Conservation (phyloP, 495 filamentous ascomycete genomes). For the Xanthoparmelia taractica region DNA sequence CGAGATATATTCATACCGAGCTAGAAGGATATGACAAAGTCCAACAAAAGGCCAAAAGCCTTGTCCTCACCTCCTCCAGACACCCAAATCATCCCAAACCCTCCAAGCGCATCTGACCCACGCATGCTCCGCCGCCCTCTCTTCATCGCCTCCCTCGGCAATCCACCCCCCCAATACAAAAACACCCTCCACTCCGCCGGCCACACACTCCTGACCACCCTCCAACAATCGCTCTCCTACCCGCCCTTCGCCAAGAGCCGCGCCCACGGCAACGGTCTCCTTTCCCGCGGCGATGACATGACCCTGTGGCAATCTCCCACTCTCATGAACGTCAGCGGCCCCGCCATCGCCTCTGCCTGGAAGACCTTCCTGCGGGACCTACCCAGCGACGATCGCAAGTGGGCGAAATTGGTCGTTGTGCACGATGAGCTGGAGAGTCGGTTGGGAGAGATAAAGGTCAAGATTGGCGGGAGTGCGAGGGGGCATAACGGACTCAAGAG, state of each 20-base stretch:
- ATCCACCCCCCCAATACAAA: conserved; percentile 52
- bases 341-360: conserved; percentile 39
- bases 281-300: conserved; percentile 45
- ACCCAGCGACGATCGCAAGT: conserved; percentile 26
- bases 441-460: conserved; percentile 57
- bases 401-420: conserved; percentile 56
- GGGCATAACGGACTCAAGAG: conserved; percentile 81
- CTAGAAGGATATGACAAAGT: neutral
- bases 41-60: neutral
- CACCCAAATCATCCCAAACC: neutral
- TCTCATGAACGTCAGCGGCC: conserved; percentile 68
- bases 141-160: conserved; percentile 68
- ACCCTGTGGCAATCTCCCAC: conserved; percentile 61
- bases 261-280: conserved; percentile 35
- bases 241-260: conserved; percentile 40
- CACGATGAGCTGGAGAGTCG: conserved; percentile 76
- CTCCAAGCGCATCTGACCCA: conserved; percentile 8
- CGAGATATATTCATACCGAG: neutral
- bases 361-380: conserved; percentile 36
- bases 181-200: conserved; percentile 76
- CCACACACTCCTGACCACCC: conserved; percentile 56
- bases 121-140: conserved; percentile 38
- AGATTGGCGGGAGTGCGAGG: conserved; percentile 46
- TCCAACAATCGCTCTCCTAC: conserved; percentile 40
- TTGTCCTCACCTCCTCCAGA: neutral